Evolutionary conservation across 495 filamentous ascomycete genomes (phyloP), one percentile per base, ranked within the genome.

Genomic region (Tuber umbilicatum): DNA sequence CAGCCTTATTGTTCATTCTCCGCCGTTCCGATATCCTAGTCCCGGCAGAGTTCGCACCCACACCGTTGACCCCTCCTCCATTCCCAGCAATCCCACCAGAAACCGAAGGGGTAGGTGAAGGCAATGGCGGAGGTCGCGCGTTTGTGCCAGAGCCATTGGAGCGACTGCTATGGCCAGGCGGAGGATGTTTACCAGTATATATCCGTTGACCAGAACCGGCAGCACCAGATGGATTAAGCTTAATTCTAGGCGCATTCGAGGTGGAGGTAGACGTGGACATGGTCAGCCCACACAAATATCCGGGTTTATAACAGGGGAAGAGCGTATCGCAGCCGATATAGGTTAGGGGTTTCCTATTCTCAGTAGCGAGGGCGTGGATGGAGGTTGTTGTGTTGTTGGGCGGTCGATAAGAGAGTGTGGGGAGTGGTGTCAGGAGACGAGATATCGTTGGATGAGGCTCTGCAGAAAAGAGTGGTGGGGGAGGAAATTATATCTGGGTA

Each of bases 351-450:
- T 64, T 64, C 71, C 74, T 70, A 69, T 60, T 74, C 70, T 70
- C 72, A 70, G 68, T 60, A 64, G 67, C 64, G 42, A 37, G 60
- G 70, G 19, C 73, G 72, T 35, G 12, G 27, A 97, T 93, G 43
- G 94, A 92, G 83, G 84, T 97, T 12, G 93, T 97, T 17, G 89
- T 97, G 40, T 86, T 93, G 73, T 86, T 97, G 14, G 93, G 1
- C 97, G 93, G 94, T 93, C 97, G 85, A 88, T 94, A 80, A 88
- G 87, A 72, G 94, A 97, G 83, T 93, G 94, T 1, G 94, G 93
- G 0, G 83, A 92, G 70, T 94, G 94, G 55, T 35, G 55, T 35
- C 27, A 64, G 55, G 55, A 64, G 55, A 64, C 55, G 55, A 64
- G 12, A 93, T 92, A 81, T 76, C 97, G 85, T 91, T 27, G 93